Base-by-base conservation (phyloP, 768 basidiomycete species). In the Calvatia gigantea region DNA sequence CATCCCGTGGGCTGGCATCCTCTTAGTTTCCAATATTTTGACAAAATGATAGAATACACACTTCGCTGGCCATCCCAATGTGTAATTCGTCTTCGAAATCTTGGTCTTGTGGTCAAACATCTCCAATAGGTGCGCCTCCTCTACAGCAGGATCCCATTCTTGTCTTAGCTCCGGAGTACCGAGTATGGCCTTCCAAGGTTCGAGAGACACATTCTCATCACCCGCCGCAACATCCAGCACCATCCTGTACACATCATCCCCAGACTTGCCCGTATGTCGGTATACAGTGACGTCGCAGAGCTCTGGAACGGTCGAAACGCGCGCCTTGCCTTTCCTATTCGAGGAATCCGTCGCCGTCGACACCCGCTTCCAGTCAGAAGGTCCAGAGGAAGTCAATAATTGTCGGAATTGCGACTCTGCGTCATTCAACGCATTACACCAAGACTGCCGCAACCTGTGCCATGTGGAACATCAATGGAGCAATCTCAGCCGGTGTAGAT, bases 31-130 rank as follows among this genome's bases (percentile, higher is more conserved):
- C 23, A 35, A 21, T 15, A 21, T 14, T n/a, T n/a, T n/a, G n/a
- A n/a, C 33, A 58, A 19, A 58, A 4, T 39, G 31, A 21, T 37
- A 3, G 46, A 54, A 11, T 35, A 80, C 92, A 64, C 66, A 96
- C 94, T 88, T 94, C 54, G 94, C 94, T 54, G 96, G 96, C 96
- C 96, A 99, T 1, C 96, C 96, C 8, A 99, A 72, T 6, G 86
- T 86, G 67, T 92, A 98, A 60, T 93, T 91, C 0, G 94, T 97
- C 74, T 91, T 93, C 19, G 82, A 80, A 64, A 99, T 88, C 57
- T 94, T 76, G 6, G 93, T 96, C 58, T 81, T 80, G 37, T 84
- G 83, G 70, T 97, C 95, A 54, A 96, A 82, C 72, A 91, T 77
- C 70, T 98, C 94, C 37, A 98, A 72, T 14, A 93, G 72, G 60